phyloP scores from a whole-genome alignment of 805 yeast genomes.

The Kluyveromyces nonfermentans region DNA sequence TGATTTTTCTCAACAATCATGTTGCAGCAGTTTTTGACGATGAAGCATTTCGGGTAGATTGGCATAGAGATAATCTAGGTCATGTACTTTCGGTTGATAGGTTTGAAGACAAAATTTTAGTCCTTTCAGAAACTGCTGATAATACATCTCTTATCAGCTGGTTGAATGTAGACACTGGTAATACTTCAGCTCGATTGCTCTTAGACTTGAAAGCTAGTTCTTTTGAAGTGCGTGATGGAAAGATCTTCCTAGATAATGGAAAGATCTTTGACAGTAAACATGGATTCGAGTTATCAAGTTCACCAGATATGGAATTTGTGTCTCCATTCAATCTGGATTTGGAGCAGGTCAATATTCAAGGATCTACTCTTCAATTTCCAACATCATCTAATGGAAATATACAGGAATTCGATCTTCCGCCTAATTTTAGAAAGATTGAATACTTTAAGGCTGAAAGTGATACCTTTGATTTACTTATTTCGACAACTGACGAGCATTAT shows the following conservation, averaged over 20 bases:
- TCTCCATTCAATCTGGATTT: constrained; percentile 3
- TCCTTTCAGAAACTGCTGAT: constrained; percentile 21
- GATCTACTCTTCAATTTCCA: not conserved
- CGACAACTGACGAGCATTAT: constrained; percentile 10
- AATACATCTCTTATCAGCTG: constrained; percentile 25
- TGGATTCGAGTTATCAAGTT: constrained; percentile 2
- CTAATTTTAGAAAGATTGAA: constrained; percentile 8
- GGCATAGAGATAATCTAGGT: constrained; percentile 43
- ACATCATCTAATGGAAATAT: not conserved
- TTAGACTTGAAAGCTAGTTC: constrained; percentile 14
- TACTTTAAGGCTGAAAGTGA: constrained; percentile 15
- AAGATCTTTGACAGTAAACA: constrained; percentile 14
- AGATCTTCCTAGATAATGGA: constrained; percentile 3
- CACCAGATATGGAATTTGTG: not conserved
- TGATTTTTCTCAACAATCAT: not conserved
- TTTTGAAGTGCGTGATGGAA: constrained; percentile 8
- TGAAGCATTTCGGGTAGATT: constrained; percentile 47
- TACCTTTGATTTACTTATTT: constrained; percentile 8
- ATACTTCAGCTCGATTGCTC: constrained; percentile 26
- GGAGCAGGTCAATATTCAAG: not conserved
- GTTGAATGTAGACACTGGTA: constrained; percentile 29
- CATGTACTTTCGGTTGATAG: constrained; percentile 23
- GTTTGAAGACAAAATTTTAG: constrained; percentile 13
- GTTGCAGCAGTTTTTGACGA: constrained; percentile 35
- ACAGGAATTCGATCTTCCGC: constrained; percentile 9